phyloP scores from a whole-genome alignment of 805 yeast genomes.

The Priceomyces melissophilus region DNA sequence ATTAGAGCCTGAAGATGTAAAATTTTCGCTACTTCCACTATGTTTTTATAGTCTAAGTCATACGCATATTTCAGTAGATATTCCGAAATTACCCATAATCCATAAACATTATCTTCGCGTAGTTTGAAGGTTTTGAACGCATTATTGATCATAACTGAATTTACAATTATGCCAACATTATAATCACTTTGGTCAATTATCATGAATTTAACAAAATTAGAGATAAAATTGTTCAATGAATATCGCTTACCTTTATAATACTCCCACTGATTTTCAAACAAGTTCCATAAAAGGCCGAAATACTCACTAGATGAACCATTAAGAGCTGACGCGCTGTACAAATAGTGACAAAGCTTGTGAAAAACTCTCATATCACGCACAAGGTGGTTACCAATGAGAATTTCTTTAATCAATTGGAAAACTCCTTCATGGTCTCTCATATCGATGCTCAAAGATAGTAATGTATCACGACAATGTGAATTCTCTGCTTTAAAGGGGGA shows the following conservation, averaged over 20 bases:
- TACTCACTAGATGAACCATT: slow-evolving; percentile 23
- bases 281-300: slow-evolving; percentile 27
- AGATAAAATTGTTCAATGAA: slow-evolving; percentile 26
- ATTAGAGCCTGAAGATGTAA: slow-evolving; percentile 27
- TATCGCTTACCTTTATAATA: slow-evolving; percentile 17
- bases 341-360: slow-evolving; percentile 28
- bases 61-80: slow-evolving; percentile 15
- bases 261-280: slow-evolving; percentile 32
- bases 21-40: slow-evolving; percentile 14
- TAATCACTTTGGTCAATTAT: slow-evolving; percentile 11
- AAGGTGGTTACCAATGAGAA: slow-evolving; percentile 28
- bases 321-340: slow-evolving; percentile 22
- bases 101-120: slow-evolving; percentile 30
- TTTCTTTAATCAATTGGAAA: slow-evolving; percentile 34
- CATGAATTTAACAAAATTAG: slow-evolving; percentile 26
- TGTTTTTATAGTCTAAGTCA: slow-evolving; percentile 6
- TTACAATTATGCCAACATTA: slow-evolving; percentile 19
- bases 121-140: slow-evolving; percentile 25
- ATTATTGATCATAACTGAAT: slow-evolving; percentile 26
- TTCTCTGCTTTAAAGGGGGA: background rate
- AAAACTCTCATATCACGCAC: slow-evolving; percentile 26
- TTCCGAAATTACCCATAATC: slow-evolving; percentile 23
- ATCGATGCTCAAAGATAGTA: slow-evolving; percentile 31
- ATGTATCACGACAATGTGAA: slow-evolving; percentile 21
- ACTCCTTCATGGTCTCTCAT: slow-evolving; percentile 31